Evolutionary conservation across 2,329 filamentous ascomycete species (phyloP).

Genomic region (Ophiostoma australiae): DNA sequence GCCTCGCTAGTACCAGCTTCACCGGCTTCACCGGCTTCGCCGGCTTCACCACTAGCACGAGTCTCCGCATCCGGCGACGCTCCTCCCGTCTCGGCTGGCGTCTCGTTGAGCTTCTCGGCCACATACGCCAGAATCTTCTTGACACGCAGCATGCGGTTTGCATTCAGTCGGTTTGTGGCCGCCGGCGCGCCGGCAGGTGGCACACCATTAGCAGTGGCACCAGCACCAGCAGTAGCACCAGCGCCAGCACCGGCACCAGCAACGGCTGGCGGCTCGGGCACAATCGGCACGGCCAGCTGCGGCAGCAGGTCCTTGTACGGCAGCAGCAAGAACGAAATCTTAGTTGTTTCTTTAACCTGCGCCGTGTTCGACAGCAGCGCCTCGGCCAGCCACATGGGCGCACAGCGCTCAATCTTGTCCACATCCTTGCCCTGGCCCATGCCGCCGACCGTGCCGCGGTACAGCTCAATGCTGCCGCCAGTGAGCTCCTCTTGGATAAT

Average conservation of each 20-base stretch:
- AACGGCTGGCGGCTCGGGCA: not conserved
- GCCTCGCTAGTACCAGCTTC: not conserved
- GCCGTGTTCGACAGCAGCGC: slow-evolving; percentile 77
- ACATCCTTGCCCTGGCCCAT: slow-evolving; percentile 62
- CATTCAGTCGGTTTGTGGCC: slow-evolving; percentile 82
- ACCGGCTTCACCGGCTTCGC: not conserved
- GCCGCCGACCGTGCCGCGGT: slow-evolving; percentile 78
- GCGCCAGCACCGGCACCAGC: too few relatives aligned
- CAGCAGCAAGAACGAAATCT: slow-evolving; percentile 89
- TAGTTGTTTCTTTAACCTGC: slow-evolving; percentile 84
- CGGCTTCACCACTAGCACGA: slow-evolving; percentile 26
- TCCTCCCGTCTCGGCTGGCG: not conserved
- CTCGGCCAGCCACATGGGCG: slow-evolving; percentile 88
- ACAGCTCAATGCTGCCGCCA: slow-evolving; percentile 74
- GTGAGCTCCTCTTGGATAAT: slow-evolving; percentile 66
- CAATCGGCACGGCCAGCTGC: slow-evolving; percentile 56
- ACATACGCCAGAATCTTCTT: slow-evolving; percentile 93
- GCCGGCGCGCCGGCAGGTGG: slow-evolving; percentile 44
- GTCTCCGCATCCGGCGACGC: slow-evolving; percentile 28
- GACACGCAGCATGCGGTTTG: slow-evolving; percentile 91
- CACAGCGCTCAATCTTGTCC: slow-evolving; percentile 77
- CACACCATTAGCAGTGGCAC: not conserved
- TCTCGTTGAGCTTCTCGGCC: slow-evolving; percentile 66
- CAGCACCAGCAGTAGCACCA: too few relatives aligned
- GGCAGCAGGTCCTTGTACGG: slow-evolving; percentile 73